Conservation (phyloP, 768 basidiomycete genomes). For the Agrocybe praecox region DNA sequence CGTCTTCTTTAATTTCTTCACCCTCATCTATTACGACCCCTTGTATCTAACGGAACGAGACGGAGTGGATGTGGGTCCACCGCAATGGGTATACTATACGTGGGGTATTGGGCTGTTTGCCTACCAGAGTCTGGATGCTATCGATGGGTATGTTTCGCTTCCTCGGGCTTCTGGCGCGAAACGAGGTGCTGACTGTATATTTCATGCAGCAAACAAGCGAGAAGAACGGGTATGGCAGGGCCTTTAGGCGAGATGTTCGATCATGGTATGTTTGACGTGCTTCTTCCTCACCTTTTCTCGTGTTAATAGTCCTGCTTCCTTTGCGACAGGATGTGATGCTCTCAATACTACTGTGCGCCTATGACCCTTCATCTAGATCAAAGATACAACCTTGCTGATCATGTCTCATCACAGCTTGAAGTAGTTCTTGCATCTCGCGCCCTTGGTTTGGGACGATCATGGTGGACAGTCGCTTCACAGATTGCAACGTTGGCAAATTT, state of each 20-base stretch:
- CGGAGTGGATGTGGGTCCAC: slow-evolving; percentile 55
- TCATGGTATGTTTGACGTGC: slow-evolving; percentile 67
- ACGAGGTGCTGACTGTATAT: neutral
- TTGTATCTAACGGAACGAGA: slow-evolving; percentile 70
- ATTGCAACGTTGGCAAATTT: slow-evolving; percentile 77
- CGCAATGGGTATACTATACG: slow-evolving; percentile 92
- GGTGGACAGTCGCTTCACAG: slow-evolving; percentile 96
- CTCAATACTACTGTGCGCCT: slow-evolving; percentile 85
- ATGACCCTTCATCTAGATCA: neutral
- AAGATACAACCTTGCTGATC: neutral
- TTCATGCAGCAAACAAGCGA: slow-evolving; percentile 81
- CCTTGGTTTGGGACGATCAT: slow-evolving; percentile 88
- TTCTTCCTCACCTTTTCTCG: neutral
- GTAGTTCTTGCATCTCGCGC: slow-evolving; percentile 82
- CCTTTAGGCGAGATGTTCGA: slow-evolving; percentile 98
- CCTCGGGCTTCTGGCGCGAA: slow-evolving; percentile 10
- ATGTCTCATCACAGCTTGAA: slow-evolving; percentile 64
- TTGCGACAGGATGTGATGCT: slow-evolving; percentile 75
- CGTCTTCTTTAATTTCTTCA: slow-evolving; percentile 82
- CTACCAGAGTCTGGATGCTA: slow-evolving; percentile 89
- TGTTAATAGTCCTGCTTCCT: neutral
- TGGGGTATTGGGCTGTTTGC: slow-evolving; percentile 88
- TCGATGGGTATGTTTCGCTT: slow-evolving; percentile 70
- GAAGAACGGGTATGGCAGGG: slow-evolving; percentile 96
- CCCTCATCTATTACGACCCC: slow-evolving; percentile 85